phyloP scores from a whole-genome alignment of 805 yeast species.

The Pichia deserticola region DNA sequence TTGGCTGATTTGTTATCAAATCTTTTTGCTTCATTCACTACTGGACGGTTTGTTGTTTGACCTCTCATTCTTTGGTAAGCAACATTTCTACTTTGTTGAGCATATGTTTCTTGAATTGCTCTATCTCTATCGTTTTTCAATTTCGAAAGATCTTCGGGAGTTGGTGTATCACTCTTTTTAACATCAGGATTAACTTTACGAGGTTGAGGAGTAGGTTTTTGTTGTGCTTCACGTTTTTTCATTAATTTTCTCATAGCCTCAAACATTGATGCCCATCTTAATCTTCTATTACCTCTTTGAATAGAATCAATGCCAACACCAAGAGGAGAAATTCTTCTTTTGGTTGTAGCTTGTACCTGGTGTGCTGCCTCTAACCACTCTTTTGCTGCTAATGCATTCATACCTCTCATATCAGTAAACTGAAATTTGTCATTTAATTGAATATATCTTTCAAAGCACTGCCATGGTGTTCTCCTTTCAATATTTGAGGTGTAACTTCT shows the following conservation, averaged over 20 bases:
- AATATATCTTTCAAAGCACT: constrained; percentile 92
- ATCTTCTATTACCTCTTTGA: constrained; percentile 84
- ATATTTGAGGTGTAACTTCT: constrained; percentile 75
- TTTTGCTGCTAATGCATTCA: constrained; percentile 74
- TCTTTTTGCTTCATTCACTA: constrained; percentile 12
- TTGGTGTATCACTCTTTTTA: constrained; percentile 44
- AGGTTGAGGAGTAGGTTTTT: constrained; percentile 44
- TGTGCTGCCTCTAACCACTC: constrained; percentile 90
- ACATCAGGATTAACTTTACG: constrained; percentile 24
- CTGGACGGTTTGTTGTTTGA: constrained; percentile 14
- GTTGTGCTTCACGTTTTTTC: constrained; percentile 78
- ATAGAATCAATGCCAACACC: constrained; percentile 92
- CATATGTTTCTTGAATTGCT: constrained; percentile 69
- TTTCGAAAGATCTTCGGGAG: constrained; percentile 79
- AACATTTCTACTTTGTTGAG: constrained; percentile 23
- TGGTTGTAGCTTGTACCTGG: constrained; percentile 79
- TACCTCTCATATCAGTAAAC: constrained; percentile 79
- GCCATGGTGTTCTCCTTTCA: constrained; percentile 98
- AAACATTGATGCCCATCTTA: constrained; percentile 96
- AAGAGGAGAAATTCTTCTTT: constrained; percentile 81
- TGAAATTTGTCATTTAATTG: constrained; percentile 88
- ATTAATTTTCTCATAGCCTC: constrained; percentile 89
- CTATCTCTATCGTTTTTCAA: constrained; percentile 82
- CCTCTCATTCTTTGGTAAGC: constrained; percentile 19
- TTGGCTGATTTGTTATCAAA: constrained; percentile 11